These are phyloP conservation scores for Geosmithia flava DNA, from an alignment of 2,329 filamentous ascomycete species.

Conservation along the genomic window DNA sequence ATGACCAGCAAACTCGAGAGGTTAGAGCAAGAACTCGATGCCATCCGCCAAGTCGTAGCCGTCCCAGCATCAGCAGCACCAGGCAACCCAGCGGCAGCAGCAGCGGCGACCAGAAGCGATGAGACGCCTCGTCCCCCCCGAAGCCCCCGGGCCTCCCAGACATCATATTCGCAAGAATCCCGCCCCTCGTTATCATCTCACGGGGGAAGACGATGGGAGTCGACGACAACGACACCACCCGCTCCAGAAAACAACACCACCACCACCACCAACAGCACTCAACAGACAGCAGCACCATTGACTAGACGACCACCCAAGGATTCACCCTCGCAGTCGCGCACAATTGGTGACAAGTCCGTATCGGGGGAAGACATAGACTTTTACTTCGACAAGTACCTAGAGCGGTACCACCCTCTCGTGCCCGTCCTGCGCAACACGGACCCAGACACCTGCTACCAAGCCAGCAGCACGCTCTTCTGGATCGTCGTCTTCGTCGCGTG, in stretches of 20 bases:
- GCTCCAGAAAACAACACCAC: neutral
- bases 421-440: conserved; percentile 36
- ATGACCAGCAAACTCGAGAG: conserved; percentile 37
- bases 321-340: conserved; percentile 20
- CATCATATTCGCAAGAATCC: neutral
- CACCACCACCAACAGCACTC: neutral
- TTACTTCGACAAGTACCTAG: conserved; percentile 44
- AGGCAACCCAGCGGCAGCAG: neutral
- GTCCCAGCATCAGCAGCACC: neutral
- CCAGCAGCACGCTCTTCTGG: conserved; percentile 39
- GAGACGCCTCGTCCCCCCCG: neutral
- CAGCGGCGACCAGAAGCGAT: neutral
- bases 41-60: conserved; percentile 38
- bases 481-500: conserved; percentile 36
- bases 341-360: conserved; percentile 33
- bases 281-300: neutral
- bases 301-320: conserved; percentile 1
- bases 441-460: conserved; percentile 36
- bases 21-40: conserved; percentile 39
- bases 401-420: conserved; percentile 38
- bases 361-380: conserved; percentile 40
- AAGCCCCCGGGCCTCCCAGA: neutral
- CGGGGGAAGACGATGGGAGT: neutral
- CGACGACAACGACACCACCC: neutral
- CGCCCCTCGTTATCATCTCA: neutral